These are phyloP conservation scores for Xylaria sp. DNA, from an alignment of 2,329 filamentous ascomycete genomes.

Conservation along the genomic window DNA sequence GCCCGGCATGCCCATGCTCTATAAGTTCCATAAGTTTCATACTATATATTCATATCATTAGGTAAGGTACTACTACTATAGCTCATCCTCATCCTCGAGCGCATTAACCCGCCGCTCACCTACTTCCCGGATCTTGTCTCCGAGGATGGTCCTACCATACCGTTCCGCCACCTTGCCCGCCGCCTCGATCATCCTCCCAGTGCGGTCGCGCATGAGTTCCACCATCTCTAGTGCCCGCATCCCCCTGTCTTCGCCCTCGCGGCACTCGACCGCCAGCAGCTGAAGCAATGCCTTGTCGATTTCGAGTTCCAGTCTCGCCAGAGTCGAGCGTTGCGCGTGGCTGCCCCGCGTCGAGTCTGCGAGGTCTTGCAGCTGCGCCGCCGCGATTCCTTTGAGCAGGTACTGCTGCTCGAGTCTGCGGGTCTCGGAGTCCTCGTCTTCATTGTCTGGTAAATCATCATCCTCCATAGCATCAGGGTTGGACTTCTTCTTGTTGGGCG, in stretches of 20 bases:
- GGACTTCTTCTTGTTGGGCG: slow-evolving; percentile 46
- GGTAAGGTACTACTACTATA: too few species aligned
- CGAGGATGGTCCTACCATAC: slow-evolving; percentile 79
- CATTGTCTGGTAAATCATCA: slow-evolving; percentile 36
- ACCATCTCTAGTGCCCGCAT: slow-evolving; percentile 96
- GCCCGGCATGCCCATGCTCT: too few species aligned
- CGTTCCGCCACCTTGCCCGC: slow-evolving; percentile 87
- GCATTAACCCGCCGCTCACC: slow-evolving; percentile 68
- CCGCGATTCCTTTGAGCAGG: slow-evolving; percentile 73
- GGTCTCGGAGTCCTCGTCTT: slow-evolving; percentile 53
- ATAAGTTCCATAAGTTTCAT: too few species aligned
- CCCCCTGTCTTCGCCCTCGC: slow-evolving; percentile 88
- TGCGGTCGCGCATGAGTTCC: slow-evolving; percentile 79
- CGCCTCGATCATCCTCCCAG: slow-evolving; percentile 88
- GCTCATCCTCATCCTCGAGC: slow-evolving; percentile 46
- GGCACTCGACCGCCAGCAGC: slow-evolving; percentile 86
- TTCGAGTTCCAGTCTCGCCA: slow-evolving; percentile 77
- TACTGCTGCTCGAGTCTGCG: slow-evolving; percentile 79
- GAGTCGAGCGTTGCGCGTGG: slow-evolving; percentile 67
- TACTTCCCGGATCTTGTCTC: slow-evolving; percentile 88
- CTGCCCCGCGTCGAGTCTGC: slow-evolving; percentile 70
- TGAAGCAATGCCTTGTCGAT: slow-evolving; percentile 91
- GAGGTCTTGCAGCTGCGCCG: slow-evolving; percentile 77
- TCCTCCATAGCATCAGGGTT: slow-evolving; percentile 45
- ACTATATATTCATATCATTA: slow-evolving; percentile 15